Evolutionary conservation across 2,329 filamentous ascomycete genomes (phyloP).

Genomic region (Aspergillus hiratsukae): DNA sequence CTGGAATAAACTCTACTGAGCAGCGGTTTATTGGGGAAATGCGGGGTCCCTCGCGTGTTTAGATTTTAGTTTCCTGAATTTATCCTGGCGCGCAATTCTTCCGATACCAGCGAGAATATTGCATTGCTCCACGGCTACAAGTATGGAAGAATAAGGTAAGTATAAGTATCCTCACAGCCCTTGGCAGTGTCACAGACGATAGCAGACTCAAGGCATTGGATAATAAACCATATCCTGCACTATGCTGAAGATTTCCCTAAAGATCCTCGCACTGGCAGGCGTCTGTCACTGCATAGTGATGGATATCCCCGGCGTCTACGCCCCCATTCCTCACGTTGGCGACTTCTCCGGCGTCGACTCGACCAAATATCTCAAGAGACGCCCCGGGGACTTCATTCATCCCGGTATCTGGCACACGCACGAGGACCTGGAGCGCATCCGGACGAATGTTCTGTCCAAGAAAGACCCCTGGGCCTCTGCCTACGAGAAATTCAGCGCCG

Average conservation of each 20-base stretch:
- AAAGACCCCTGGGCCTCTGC: conserved; percentile 25
- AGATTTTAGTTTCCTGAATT: neutral
- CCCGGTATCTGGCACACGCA: conserved; percentile 24
- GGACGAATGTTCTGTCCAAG: conserved; percentile 8
- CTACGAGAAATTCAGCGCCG: conserved; percentile 28
- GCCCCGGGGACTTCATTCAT: conserved; percentile 10
- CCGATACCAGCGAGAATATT: neutral
- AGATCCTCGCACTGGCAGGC: neutral
- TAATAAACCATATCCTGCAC: too few species aligned
- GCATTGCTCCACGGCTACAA: neutral
- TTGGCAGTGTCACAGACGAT: neutral
- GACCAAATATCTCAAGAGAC: conserved; percentile 5
- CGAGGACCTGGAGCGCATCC: conserved; percentile 18
- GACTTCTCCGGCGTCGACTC: conserved; percentile 2
- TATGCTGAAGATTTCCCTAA: neutral
- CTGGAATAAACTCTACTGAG: neutral
- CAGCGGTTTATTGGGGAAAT: neutral
- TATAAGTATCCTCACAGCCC: neutral
- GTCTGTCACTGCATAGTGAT: neutral
- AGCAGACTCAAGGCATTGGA: neutral
- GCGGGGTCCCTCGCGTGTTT: too few species aligned
- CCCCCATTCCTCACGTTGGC: conserved; percentile 6
- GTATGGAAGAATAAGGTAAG: too few species aligned
- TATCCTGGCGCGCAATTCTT: neutral
- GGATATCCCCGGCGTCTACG: conserved; percentile 5